A percentile compares a stretch with the other conserved stretches of the same genome.
Conservation (phyloP, 2,329 filamentous ascomycete genomes). For the Paracoccidioides lutzii region DNA sequence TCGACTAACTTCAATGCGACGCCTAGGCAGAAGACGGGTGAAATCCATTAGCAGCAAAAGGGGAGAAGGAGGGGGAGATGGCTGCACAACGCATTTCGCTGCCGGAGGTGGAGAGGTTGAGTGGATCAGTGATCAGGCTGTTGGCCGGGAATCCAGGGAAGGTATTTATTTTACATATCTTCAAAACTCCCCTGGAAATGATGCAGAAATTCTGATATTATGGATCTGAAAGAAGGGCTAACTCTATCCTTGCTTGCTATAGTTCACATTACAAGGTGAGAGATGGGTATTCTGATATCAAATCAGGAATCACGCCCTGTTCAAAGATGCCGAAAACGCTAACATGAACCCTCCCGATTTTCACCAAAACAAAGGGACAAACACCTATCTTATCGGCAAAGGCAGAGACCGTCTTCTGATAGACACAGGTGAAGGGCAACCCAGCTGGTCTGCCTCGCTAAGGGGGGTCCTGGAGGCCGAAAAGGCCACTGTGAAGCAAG, state of each 20-base stretch:
- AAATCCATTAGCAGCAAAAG: no score
- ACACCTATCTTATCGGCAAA: constrained; percentile 82
- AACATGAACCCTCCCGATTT: not conserved
- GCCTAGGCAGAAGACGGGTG: no score
- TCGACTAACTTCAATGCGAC: no score
- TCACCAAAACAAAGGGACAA: constrained; percentile 49
- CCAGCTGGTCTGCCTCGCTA: constrained; percentile 58
- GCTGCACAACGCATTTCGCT: constrained; percentile 50
- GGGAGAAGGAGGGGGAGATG: constrained; percentile 33
- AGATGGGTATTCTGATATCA: not conserved
- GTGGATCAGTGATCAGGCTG: constrained; percentile 65
- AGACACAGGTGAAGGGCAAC: constrained; percentile 75
- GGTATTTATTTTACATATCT: constrained; percentile 29
- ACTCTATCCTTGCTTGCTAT: not conserved
- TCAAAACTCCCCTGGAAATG: not conserved
- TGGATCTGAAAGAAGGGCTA: not conserved
- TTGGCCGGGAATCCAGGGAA: constrained; percentile 86
- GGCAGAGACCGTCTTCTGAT: constrained; percentile 64
- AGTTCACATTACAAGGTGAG: constrained; percentile 48
- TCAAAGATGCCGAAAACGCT: not conserved
- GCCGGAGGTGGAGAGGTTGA: constrained; percentile 63
- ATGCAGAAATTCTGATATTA: not conserved
- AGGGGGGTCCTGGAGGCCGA: constrained; percentile 53
- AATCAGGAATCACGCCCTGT: not conserved
- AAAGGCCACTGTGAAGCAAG: constrained; percentile 52